Conservation (phyloP, 2,329 filamentous ascomycete genomes). For the Verticillium longisporum region DNA sequence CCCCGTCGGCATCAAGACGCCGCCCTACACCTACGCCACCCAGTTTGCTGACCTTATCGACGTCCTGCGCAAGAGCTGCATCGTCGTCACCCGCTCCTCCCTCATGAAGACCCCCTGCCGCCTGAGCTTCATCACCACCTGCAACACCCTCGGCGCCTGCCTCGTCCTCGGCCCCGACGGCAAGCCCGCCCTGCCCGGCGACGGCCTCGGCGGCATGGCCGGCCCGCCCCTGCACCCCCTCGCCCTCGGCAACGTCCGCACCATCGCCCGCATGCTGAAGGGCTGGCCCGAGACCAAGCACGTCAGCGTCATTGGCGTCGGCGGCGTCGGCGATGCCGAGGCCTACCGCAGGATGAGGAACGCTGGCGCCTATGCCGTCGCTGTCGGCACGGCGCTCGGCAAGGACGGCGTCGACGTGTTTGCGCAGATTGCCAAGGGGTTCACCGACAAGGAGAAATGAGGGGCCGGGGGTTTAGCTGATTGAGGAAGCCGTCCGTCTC, state of each 20-base stretch:
- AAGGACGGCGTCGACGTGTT: conserved; percentile 57
- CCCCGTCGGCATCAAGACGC: conserved; percentile 61
- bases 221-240: conserved; percentile 67
- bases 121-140: conserved; percentile 64
- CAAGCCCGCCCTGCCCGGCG: conserved; percentile 33
- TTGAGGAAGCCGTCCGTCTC: too few species aligned
- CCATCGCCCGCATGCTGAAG: conserved; percentile 55
- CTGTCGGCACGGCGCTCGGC: conserved; percentile 63
- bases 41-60: conserved; percentile 54
- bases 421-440: conserved; percentile 38
- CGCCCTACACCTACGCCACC: conserved; percentile 65
- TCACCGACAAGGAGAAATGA: conserved; percentile 2
- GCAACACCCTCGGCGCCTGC: conserved; percentile 65
- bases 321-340: conserved; percentile 59
- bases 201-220: conserved; percentile 63
- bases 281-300: conserved; percentile 35
- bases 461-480: neutral
- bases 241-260: conserved; percentile 68
- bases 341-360: conserved; percentile 60
- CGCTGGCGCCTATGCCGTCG: conserved; percentile 61
- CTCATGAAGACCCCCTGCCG: conserved; percentile 9
- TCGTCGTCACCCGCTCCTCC: conserved; percentile 4
- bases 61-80: conserved; percentile 31
- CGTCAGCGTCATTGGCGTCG: conserved; percentile 64
- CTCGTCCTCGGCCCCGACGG: conserved; percentile 42